Conservation (phyloP, 768 basidiomycete genomes). For the Lentinula guzmanii region DNA sequence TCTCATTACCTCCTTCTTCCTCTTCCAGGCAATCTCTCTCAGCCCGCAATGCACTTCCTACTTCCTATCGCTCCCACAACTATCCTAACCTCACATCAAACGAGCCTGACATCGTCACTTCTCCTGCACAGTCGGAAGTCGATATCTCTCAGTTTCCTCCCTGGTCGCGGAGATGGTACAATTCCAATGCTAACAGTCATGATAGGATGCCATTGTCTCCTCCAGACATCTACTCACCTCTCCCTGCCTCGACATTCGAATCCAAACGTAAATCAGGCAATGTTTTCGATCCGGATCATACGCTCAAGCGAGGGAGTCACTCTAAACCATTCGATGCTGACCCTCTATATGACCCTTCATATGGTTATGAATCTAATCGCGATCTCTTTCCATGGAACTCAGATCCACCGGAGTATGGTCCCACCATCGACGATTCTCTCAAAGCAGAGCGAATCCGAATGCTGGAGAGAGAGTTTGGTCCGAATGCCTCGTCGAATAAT, state of each 20-base stretch:
- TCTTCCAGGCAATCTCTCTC: conserved; percentile 10
- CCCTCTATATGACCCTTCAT: conserved; percentile 26
- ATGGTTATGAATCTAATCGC: conserved; percentile 35
- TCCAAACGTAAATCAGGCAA: conserved; percentile 12
- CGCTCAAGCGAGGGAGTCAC: conserved; percentile 20
- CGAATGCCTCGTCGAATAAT: conserved; percentile 25
- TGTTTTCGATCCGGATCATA: conserved; percentile 26
- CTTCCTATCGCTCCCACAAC: conserved; percentile 15
- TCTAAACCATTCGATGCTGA: conserved; percentile 18
- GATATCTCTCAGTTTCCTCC: conserved; percentile 59
- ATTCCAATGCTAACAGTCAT: conserved; percentile 12
- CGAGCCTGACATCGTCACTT: conserved; percentile 14
- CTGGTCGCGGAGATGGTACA: conserved; percentile 62
- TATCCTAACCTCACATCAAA: conserved; percentile 11
- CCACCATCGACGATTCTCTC: conserved; percentile 37
- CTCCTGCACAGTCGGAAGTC: conserved; percentile 35
- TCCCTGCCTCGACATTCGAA: conserved; percentile 10
- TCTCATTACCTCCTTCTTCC: conserved; percentile 42
- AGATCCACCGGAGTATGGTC: conserved; percentile 38
- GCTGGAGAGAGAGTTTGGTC: conserved; percentile 64
- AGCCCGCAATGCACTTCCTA: conserved; percentile 14
- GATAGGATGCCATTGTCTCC: conserved; percentile 10
- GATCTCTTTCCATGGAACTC: conserved; percentile 48
- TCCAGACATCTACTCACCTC: conserved; percentile 18
- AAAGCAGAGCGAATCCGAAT: conserved; percentile 69